Percentiles rank a stretch among this genome's conserved stretches.
Evolutionary conservation across 345 rosid genomes (phyloP).

Genomic region (Cardamine chenopodiifolia): DNA sequence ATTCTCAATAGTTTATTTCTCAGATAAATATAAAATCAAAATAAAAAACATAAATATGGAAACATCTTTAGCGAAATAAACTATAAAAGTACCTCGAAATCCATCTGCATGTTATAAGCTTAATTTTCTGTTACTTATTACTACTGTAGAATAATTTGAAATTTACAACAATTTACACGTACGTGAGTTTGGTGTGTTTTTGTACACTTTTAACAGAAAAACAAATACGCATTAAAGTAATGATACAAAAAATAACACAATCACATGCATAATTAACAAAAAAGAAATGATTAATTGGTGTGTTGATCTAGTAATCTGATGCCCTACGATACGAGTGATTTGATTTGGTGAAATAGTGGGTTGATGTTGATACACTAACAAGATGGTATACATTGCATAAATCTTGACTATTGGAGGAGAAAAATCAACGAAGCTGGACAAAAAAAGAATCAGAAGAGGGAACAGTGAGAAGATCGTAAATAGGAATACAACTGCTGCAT

Average conservation of each 20-base stretch:
- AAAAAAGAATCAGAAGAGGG: conserved; percentile 25
- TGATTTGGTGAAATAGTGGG: too few relatives aligned
- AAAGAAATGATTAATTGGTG: background rate
- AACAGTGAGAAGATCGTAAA: conserved; percentile 42
- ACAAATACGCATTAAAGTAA: too few relatives aligned
- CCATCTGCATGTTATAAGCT: background rate
- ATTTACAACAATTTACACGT: background rate
- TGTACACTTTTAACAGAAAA: too few relatives aligned
- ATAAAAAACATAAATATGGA: background rate
- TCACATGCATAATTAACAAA: background rate
- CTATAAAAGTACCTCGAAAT: background rate
- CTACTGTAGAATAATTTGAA: background rate
- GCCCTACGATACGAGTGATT: too few relatives aligned
- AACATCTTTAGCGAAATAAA: background rate
- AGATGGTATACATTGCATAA: too few relatives aligned
- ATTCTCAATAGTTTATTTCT: background rate
- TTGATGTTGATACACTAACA: too few relatives aligned
- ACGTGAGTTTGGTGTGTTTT: background rate
- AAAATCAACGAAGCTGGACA: conserved; percentile 8
- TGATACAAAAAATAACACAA: background rate
- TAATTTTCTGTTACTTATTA: background rate
- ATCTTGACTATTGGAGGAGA: conserved; percentile 9
- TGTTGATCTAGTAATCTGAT: too few relatives aligned
- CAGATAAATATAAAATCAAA: background rate
- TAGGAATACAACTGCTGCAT: conserved; percentile 38